Percentiles rank a stretch among this genome's conserved stretches.
phyloP scores from a whole-genome alignment of 1,284 basidiomycete genomes.

The Cystobasidiaceae sp. region DNA sequence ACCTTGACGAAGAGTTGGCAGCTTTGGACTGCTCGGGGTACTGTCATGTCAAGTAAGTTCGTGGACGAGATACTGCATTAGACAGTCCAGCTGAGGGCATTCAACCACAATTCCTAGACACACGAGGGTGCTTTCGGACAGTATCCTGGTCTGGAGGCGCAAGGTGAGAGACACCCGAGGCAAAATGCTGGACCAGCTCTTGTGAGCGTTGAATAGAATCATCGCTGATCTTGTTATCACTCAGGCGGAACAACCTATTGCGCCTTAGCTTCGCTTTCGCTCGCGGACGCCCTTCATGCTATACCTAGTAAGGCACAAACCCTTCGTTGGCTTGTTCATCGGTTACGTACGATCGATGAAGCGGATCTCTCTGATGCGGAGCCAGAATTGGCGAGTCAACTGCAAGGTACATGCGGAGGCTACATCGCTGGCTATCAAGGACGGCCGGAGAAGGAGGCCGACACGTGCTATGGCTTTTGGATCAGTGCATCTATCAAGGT shows the following conservation, averaged over 20 bases:
- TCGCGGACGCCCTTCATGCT: constrained; percentile 51
- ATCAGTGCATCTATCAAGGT: constrained; percentile 72
- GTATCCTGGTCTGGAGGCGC: constrained; percentile 71
- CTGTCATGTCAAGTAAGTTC: too few relatives aligned
- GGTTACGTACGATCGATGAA: constrained; percentile 52
- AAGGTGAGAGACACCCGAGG: constrained; percentile 55
- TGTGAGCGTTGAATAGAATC: background rate
- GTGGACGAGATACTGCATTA: too few relatives aligned
- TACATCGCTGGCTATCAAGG: constrained; percentile 65
- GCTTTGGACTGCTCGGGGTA: too few relatives aligned
- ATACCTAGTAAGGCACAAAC: constrained; percentile 54
- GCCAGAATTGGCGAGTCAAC: too few relatives aligned
- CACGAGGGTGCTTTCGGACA: constrained; percentile 92
- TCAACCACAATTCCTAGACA: too few relatives aligned
- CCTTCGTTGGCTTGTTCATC: constrained; percentile 71
- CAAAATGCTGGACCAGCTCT: background rate
- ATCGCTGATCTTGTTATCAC: background rate
- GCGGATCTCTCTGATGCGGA: background rate
- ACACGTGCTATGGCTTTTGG: constrained; percentile 95
- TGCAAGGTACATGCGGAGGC: background rate
- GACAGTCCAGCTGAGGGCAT: too few relatives aligned
- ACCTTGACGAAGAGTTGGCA: too few relatives aligned
- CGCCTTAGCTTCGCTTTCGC: constrained; percentile 67
- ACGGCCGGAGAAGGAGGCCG: constrained; percentile 73
- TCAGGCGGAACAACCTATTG: constrained; percentile 90